phyloP scores from a whole-genome alignment of 1,284 basidiomycete species.

The Cystobasidium slooffiae region DNA sequence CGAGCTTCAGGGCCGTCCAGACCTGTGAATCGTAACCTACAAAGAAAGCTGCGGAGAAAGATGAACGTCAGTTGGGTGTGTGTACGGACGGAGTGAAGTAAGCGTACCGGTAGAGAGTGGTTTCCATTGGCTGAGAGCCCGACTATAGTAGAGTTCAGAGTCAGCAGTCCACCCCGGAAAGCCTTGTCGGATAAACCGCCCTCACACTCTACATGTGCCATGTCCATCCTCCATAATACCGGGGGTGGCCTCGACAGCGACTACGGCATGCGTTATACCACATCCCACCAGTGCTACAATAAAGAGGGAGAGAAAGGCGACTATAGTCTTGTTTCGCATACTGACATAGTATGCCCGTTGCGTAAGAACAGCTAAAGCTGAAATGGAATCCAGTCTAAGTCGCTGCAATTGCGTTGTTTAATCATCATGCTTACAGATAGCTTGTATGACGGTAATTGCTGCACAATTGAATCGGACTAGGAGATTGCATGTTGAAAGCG shows the following conservation, averaged over 20 bases:
- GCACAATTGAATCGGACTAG: slow-evolving; percentile 39
- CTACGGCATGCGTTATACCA: slow-evolving; percentile 18
- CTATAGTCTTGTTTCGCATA: neutral
- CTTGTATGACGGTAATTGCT: slow-evolving; percentile 28
- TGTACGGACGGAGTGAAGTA: neutral
- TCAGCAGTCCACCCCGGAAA: no score
- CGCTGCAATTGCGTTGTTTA: neutral
- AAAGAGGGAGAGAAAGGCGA: neutral
- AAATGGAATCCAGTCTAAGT: no score
- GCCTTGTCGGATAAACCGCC: neutral
- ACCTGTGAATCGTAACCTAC: neutral
- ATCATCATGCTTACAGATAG: slow-evolving; percentile 14
- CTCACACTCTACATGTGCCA: slow-evolving; percentile 14
- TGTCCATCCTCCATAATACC: neutral
- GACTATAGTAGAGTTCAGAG: neutral
- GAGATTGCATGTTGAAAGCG: slow-evolving; percentile 14
- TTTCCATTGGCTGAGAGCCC: neutral
- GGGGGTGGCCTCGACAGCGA: slow-evolving; percentile 6
- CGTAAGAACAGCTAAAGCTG: slow-evolving; percentile 30
- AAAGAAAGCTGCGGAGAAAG: neutral
- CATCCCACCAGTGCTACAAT: slow-evolving; percentile 5
- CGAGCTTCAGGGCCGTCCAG: no score
- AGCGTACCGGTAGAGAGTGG: neutral
- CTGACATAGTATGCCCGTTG: slow-evolving; percentile 36
- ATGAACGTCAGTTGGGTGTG: neutral